These are phyloP conservation scores for Cornus kousa DNA, from an alignment of 148 eudicot genomes.

Conservation along the genomic window DNA sequence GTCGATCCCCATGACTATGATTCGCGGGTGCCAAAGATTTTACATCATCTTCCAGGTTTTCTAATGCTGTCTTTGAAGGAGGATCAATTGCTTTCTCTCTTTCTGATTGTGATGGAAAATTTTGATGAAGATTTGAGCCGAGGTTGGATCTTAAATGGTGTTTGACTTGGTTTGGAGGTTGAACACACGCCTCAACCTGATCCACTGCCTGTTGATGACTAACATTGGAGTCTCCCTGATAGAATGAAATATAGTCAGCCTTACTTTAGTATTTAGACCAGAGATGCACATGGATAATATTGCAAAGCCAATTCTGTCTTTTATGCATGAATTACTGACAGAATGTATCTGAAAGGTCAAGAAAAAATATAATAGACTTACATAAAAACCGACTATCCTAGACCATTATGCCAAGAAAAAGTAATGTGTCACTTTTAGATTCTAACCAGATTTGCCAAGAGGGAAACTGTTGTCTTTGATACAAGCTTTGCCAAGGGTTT, in stretches of 20 bases:
- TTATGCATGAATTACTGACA: background rate
- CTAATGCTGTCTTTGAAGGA: conserved; percentile 22
- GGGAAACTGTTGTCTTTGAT: conserved; percentile 53
- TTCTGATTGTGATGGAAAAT: conserved; percentile 22
- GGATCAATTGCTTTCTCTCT: conserved; percentile 25
- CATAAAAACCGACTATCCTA: background rate
- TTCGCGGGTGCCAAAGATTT: conserved; percentile 22
- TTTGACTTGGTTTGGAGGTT: conserved; percentile 27
- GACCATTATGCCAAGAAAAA: background rate
- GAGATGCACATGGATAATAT: background rate
- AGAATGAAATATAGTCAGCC: background rate
- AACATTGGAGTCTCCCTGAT: conserved; percentile 41
- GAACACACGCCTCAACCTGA: conserved; percentile 30
- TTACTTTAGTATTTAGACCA: background rate
- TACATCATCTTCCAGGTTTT: conserved; percentile 33
- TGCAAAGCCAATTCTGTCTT: background rate
- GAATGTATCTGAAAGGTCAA: background rate
- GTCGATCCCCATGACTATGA: conserved; percentile 29
- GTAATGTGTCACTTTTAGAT: background rate
- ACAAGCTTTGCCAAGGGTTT: conserved; percentile 83
- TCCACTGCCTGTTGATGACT: conserved; percentile 38
- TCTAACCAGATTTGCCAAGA: conserved; percentile 77
- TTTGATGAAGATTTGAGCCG: conserved; percentile 21
- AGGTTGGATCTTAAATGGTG: conserved; percentile 8
- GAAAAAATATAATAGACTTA: background rate